phyloP scores from a whole-genome alignment of 208 protist species.

The Angomonas deanei region DNA sequence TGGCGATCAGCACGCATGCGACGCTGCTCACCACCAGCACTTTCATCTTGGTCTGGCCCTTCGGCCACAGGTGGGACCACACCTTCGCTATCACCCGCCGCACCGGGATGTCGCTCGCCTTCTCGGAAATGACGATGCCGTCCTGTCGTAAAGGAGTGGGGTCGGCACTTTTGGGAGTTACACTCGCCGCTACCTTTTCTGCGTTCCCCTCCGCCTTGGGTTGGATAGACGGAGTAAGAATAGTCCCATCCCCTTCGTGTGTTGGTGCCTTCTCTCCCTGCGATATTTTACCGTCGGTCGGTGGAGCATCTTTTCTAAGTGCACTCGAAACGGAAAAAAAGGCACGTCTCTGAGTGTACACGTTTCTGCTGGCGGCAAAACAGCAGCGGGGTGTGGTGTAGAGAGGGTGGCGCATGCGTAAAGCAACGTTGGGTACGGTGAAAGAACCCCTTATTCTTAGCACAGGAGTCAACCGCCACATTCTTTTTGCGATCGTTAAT shows the following conservation, averaged over 20 bases:
- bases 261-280: background rate
- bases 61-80: slow-evolving; percentile 77
- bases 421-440: too few species aligned
- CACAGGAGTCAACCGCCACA: too few species aligned
- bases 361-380: too few species aligned
- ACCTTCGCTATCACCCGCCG: slow-evolving; percentile 73
- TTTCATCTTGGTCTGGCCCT: slow-evolving; percentile 51
- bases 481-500: too few species aligned
- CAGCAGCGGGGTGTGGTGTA: too few species aligned
- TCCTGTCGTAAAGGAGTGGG: slow-evolving; percentile 15
- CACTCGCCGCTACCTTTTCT: background rate
- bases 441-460: too few species aligned
- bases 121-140: slow-evolving; percentile 36
- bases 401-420: too few species aligned
- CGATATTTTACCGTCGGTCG: too few species aligned
- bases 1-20: slow-evolving; percentile 68
- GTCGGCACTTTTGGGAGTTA: background rate
- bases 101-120: slow-evolving; percentile 55
- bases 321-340: too few species aligned
- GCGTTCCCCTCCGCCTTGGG: background rate
- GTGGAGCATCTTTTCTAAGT: too few species aligned
- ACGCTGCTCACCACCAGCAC: slow-evolving; percentile 72
- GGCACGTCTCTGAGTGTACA: too few species aligned
- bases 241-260: background rate
- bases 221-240: background rate